Conservation (phyloP, 305 asterid species). For the Solanum hybrid region DNA sequence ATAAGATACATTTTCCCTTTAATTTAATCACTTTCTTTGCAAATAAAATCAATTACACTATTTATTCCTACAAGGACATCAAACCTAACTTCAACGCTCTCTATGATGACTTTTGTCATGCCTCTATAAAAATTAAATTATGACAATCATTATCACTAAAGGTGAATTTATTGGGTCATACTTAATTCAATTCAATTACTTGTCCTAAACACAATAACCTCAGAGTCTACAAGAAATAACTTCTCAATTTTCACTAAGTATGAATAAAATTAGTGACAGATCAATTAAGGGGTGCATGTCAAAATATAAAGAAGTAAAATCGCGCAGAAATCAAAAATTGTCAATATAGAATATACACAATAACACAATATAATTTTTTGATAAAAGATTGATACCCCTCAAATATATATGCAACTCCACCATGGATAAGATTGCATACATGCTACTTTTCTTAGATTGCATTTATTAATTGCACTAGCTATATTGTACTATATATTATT, state of each 20-base stretch:
- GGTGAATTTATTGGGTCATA: neutral
- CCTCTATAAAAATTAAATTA: neutral
- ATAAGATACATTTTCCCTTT: neutral
- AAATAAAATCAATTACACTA: neutral
- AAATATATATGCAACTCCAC: neutral
- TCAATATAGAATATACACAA: too few relatives aligned
- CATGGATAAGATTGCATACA: neutral
- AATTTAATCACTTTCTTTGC: neutral
- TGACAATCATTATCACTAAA: neutral
- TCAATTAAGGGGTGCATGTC: neutral
- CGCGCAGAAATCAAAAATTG: rapidly evolving
- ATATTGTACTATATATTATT: neutral
- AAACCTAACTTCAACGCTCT: slow-evolving; percentile 3
- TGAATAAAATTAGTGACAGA: neutral
- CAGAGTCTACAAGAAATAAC: rapidly evolving
- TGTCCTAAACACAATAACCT: neutral
- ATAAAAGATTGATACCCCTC: neutral
- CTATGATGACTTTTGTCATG: neutral
- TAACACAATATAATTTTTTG: too few relatives aligned
- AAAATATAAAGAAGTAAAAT: too few relatives aligned
- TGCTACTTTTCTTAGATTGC: neutral
- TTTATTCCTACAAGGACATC: neutral
- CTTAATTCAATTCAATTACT: neutral
- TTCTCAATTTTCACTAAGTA: neutral
- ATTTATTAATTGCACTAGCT: neutral